Base-by-base conservation (phyloP, 257 asterid species). In the Anisodus tanguticus region DNA sequence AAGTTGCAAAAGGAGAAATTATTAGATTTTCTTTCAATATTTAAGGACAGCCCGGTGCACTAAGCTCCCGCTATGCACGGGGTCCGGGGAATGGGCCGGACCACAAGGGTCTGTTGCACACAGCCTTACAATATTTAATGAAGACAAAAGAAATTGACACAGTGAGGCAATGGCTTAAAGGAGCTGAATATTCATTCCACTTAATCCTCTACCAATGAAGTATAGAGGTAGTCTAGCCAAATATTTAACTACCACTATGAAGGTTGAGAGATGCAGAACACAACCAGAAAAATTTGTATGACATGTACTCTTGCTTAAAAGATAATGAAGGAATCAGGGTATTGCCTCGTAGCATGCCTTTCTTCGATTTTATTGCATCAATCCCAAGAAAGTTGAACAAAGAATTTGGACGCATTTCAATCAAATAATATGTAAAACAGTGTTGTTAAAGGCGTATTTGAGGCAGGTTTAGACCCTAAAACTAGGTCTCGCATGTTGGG, bases 381-480 rank as follows among this genome's bases (percentile, higher is more conserved):
- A 76, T 22, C 78, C 15, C 31, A 69, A 69, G 49, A 69, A 16
- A 39, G 77, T 69, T 7, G 54, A 69, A 69, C 37, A 80, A 59
- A 16, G 45, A 74, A 74, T 49, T 63, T 43, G 8, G 72, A 81
- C n/a, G 77, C 68, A 31, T 43, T 59, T 49, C 35, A 74, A 49
- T 74, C 22, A 2, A 49, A 51, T 35, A 72, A 71, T 71, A 71
- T 10, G 11, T 12, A 13, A 45, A 31, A 16, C 70, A 63, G 39
- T 81, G 76, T 22, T 60, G 17, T 8, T 47, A 53, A 74, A 5
- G 62, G 43, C 12, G 17, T 55, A 72, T 74, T 12, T 22, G 62
- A 49, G 80, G 62, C 19, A 74, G 80, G 43, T 22, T 74, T 74
- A 74, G 62, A 74, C 43, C 60, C 41, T 9, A 72, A 72, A 72